Evolutionary conservation across 2,329 filamentous ascomycete genomes (phyloP).

Genomic region (Trichoderma sp.): DNA sequence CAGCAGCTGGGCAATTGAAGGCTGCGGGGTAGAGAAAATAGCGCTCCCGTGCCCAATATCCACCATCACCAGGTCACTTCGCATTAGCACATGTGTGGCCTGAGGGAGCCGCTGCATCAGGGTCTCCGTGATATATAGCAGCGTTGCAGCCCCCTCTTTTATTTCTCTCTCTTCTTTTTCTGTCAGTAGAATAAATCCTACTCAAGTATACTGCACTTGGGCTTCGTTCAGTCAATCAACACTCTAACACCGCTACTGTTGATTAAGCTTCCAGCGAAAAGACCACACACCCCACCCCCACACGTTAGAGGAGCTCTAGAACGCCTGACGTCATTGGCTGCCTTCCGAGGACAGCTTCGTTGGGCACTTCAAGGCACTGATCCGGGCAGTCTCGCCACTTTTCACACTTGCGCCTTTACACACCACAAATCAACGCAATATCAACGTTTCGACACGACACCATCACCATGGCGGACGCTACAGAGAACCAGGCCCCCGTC

Average conservation of each 20-base stretch:
- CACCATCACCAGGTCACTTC: constrained; percentile 19
- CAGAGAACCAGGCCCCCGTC: constrained; percentile 28
- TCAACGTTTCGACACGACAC: neutral
- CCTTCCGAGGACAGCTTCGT: constrained; percentile 12
- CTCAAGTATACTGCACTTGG: neutral
- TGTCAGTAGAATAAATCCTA: neutral
- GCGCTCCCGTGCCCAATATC: constrained; percentile 21
- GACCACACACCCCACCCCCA: constrained; percentile 16
- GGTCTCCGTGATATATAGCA: constrained; percentile 12
- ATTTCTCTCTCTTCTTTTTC: neutral
- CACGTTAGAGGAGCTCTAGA: constrained; percentile 2
- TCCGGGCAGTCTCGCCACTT: constrained; percentile 12
- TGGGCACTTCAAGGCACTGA: constrained; percentile 16
- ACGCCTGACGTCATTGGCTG: constrained; percentile 23
- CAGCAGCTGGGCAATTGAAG: neutral
- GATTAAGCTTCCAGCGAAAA: constrained; percentile 5
- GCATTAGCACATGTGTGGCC: constrained; percentile 7
- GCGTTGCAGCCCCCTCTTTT: constrained; percentile 14
- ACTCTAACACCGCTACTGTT: neutral
- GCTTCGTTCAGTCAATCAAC: neutral
- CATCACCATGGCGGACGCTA: constrained; percentile 26
- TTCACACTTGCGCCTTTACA: neutral
- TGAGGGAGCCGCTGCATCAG: neutral
- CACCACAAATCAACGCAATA: neutral
- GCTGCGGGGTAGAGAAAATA: constrained; percentile 23